Base-by-base conservation (phyloP, 2,329 filamentous ascomycete genomes). In the Lachnellula hyalina region DNA sequence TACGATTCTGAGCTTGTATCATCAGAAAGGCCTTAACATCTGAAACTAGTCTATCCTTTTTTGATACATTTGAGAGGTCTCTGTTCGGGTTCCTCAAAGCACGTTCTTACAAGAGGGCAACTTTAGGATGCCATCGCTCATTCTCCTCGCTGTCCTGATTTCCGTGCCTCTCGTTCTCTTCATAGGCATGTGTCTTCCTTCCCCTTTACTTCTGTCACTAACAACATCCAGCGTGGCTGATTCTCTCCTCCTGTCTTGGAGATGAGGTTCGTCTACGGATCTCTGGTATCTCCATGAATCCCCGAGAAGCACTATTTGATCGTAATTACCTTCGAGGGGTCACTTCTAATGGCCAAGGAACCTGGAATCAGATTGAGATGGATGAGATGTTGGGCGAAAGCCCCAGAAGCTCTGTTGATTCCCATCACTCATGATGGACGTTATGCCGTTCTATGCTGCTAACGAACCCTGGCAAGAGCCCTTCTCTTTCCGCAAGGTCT, bases 171-270 rank as follows among this genome's bases (percentile, higher is more conserved):
- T 68, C 2, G 54, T 64, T 19, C 45, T 68, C 8, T 63, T 68
- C 45, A 50, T 68, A 51, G 66, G 66, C 61, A 65, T 58, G 63
- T 61, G 55, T 58, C 44, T 5, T 35, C 35, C 44, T 28, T 14
- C 51, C 19, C 17, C 23, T 34, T 17, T 17, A 19, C 42, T 9
- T 17, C 34, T 41, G 73, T 70, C 21, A 70, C 68, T 35, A 21
- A 73, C 71, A 5, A 68, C 73, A 64, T 72, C 35, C 71, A 69
- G 68, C 64, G 42, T 71, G 67, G 67, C 54, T 70, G 12, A 63
- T 69, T 32, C 48, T 69, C n/a, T 69, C 68, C 21, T 70, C 67
- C 9, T 70, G 68, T 51, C 58, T 71, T 0, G 68, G 68, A 45
- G 67, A 70, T 45, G 64, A 59, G 15, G 57, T 67, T 12, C 61